Percentiles rank a stretch among this genome's conserved stretches.
These are phyloP conservation scores for Retiboletus flavoniger DNA, from an alignment of 1,284 basidiomycete species.

Conservation along the genomic window DNA sequence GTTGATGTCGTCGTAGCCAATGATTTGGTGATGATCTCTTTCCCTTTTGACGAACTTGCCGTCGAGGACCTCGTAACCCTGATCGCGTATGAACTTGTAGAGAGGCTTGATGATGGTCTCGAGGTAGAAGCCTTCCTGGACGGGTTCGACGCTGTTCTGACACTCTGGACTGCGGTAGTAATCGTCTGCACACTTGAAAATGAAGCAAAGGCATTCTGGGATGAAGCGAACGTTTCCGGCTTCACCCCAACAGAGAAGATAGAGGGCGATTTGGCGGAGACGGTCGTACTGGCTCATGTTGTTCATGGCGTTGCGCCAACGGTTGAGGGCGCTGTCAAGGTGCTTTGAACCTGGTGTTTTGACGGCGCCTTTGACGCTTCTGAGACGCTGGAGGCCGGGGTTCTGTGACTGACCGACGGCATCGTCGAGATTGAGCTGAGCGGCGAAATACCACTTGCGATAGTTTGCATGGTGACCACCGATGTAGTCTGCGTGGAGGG, in stretches of 20 bases:
- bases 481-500: slow-evolving; percentile 97
- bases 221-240: slow-evolving; percentile 97
- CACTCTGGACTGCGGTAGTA: slow-evolving; percentile 99
- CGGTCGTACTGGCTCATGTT: slow-evolving; percentile 99
- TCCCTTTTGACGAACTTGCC: slow-evolving; percentile 95
- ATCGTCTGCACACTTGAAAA: slow-evolving; percentile 99
- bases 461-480: slow-evolving; percentile 97
- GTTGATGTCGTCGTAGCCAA: slow-evolving; percentile 99
- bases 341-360: slow-evolving; percentile 76
- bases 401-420: slow-evolving; percentile 96
- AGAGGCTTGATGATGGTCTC: slow-evolving; percentile 92
- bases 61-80: slow-evolving; percentile 95
- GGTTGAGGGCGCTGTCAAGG: slow-evolving; percentile 86
- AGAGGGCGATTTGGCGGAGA: slow-evolving; percentile 93
- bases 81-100: slow-evolving; percentile 95
- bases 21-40: slow-evolving; percentile 93
- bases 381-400: slow-evolving; percentile 86
- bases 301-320: slow-evolving; percentile 99
- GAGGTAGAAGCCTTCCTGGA: slow-evolving; percentile 94
- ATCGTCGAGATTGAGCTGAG: slow-evolving; percentile 98
- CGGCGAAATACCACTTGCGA: slow-evolving; percentile 99
- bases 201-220: slow-evolving; percentile 97
- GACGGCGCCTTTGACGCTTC: slow-evolving; percentile 68
- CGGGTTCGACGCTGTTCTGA: slow-evolving; percentile 91
- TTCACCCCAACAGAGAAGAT: slow-evolving; percentile 97